These are phyloP conservation scores for Naganishia antarctica DNA, from an alignment of 768 basidiomycete genomes.

Conservation along the genomic window DNA sequence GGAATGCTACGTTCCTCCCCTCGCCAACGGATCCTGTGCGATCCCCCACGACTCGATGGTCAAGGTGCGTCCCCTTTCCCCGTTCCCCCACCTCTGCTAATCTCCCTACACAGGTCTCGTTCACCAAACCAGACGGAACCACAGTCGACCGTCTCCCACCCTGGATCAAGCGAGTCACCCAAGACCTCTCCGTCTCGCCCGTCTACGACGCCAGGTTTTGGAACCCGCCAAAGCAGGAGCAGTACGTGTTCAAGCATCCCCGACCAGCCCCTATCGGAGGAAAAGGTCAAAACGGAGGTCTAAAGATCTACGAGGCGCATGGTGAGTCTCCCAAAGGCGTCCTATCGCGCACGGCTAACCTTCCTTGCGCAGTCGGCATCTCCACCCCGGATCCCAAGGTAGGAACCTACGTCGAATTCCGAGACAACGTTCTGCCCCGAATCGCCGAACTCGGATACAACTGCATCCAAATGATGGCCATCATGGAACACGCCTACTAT, in stretches of 20 bases:
- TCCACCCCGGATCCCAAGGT: slow-evolving; percentile 81
- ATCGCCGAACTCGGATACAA: slow-evolving; percentile 93
- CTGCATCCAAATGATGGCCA: slow-evolving; percentile 94
- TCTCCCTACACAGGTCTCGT: slow-evolving; percentile 64
- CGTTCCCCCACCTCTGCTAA: not conserved
- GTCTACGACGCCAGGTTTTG: slow-evolving; percentile 97
- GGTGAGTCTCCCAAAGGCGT: slow-evolving; percentile 36
- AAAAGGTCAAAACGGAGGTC: slow-evolving; percentile 55
- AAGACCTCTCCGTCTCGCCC: slow-evolving; percentile 81
- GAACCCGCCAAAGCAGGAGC: slow-evolving; percentile 74
- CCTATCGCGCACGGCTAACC: not conserved
- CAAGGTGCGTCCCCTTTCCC: slow-evolving; percentile 58
- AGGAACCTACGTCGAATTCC: slow-evolving; percentile 95
- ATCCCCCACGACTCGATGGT: slow-evolving; percentile 94
- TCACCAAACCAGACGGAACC: slow-evolving; percentile 71
- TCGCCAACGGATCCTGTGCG: slow-evolving; percentile 63
- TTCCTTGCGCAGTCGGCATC: slow-evolving; percentile 68
- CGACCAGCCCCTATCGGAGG: slow-evolving; percentile 54
- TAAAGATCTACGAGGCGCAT: slow-evolving; percentile 92
- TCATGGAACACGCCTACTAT: slow-evolving; percentile 98
- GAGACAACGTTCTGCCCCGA: slow-evolving; percentile 70
- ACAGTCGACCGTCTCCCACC: slow-evolving; percentile 87
- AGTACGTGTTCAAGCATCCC: slow-evolving; percentile 75
- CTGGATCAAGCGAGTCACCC: slow-evolving; percentile 93
- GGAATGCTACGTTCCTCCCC: slow-evolving; percentile 72